Base-by-base conservation (phyloP, 208 protist genomes). In the Wallacemonas rigidus region DNA sequence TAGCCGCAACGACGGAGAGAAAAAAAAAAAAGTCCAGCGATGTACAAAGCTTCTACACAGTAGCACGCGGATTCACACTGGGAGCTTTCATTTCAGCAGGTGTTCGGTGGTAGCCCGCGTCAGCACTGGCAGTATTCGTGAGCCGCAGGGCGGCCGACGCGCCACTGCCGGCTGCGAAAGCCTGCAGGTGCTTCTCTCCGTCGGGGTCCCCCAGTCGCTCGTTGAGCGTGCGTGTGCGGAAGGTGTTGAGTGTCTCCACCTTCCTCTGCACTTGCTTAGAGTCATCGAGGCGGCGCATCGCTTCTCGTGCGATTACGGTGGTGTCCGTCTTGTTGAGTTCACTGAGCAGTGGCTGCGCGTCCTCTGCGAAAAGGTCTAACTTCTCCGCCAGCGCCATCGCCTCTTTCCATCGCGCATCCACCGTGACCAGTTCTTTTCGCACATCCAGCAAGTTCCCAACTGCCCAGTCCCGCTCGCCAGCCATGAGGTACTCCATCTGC, bases 401-500 rank as follows among this genome's bases (percentile, higher is more conserved):
- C 50, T 72, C 68, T n/a, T 26, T 56, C 83, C 85, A 90, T n/a
- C 73, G 70, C 17, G 36, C 58, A 39, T 88, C 82, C 51, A 93
- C 54, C 53, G 77, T 53, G 43, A 17, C 7, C 15, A 92, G 67
- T 72, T 94, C 87, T 2, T 57, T 58, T 4, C 82, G 85, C 5
- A 88, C 76, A 26, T 93, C 85, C 12, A 80, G 63, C 53, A 94
- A 64, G 69, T 96, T 92, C 11, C 54, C 69, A 7, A 81, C 77
- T 4, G 84, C 84, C 74, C 80, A 87, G 26, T 89, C 85, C 14
- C 82, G 87, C 69, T 94, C 91, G 15, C 82, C 75, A 7, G 82
- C 67, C 4, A 91, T 65, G 41, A 95, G 79, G 65, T 93, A 95
- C 67, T 88, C 75, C 68, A 84, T 54, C 75, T 94, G 87, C 85